phyloP scores from a whole-genome alignment of 2,329 filamentous ascomycete genomes.

The Ophiostoma piceae region DNA sequence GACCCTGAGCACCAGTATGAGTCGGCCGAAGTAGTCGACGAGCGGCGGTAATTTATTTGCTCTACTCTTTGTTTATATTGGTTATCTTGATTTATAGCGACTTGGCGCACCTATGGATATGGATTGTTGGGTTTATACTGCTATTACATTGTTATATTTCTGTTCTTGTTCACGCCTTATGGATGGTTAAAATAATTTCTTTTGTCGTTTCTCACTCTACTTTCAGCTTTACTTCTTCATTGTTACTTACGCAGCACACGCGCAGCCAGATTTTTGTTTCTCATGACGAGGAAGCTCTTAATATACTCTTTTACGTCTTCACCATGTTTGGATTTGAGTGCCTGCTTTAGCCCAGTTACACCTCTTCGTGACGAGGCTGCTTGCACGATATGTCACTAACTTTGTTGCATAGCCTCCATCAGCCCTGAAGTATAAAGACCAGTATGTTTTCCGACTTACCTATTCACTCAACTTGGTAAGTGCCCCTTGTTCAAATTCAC shows the following conservation, averaged over 20 bases:
- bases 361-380: neutral
- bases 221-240: neutral
- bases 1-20: constrained; percentile 47
- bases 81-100: constrained; percentile 19
- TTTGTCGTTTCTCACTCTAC: neutral
- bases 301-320: neutral
- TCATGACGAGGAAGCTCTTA: neutral
- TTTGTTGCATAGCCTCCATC: neutral
- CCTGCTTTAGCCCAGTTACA: neutral
- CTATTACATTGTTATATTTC: neutral
- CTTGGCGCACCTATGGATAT: constrained; percentile 18
- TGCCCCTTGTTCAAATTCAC: neutral
- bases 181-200: neutral
- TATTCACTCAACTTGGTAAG: neutral
- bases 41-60: constrained; percentile 13
- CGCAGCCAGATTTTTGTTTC: neutral
- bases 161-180: neutral
- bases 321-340: neutral
- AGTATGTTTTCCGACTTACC: neutral
- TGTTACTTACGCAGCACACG: neutral
- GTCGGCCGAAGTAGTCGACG: constrained; percentile 52
- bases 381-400: neutral
- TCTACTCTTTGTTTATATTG: neutral
- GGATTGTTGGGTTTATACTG: neutral
- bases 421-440: too few species aligned